phyloP scores from a whole-genome alignment of 2,329 filamentous ascomycete genomes.

The Cladosporium sp. region DNA sequence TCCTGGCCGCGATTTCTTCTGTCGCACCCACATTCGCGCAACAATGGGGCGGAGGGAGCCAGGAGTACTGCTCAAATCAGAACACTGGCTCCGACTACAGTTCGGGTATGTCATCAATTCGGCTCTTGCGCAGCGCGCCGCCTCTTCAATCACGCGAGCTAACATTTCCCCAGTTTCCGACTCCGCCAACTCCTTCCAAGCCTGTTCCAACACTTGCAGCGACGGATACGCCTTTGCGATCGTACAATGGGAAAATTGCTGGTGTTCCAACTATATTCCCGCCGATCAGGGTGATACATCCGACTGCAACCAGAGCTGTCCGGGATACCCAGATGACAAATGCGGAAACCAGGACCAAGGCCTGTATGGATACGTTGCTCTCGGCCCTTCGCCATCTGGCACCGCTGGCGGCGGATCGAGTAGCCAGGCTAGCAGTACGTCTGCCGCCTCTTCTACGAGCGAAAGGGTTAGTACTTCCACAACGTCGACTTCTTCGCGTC shows the following conservation, averaged over 20 bases:
- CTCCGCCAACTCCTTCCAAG: conserved; percentile 62
- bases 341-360: conserved; percentile 57
- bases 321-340: conserved; percentile 62
- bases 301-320: conserved; percentile 58
- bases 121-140: background rate
- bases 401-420: conserved; percentile 43
- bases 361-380: conserved; percentile 62
- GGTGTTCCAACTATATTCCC: conserved; percentile 70
- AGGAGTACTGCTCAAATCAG: conserved; percentile 42
- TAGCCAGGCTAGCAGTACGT: conserved; percentile 17
- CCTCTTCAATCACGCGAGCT: background rate
- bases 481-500: conserved; percentile 8
- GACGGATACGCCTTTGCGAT: conserved; percentile 62
- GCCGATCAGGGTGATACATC: conserved; percentile 32
- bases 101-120: conserved; percentile 31
- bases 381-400: conserved; percentile 53
- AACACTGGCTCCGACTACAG: conserved; percentile 37
- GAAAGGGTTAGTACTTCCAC: conserved; percentile 23
- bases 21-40: conserved; percentile 11
- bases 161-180: conserved; percentile 26
- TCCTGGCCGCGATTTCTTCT: conserved; percentile 13
- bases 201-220: conserved; percentile 60
- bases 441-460: conserved; percentile 14
- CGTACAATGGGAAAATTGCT: conserved; percentile 62
- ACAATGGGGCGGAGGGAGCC: conserved; percentile 24